phyloP scores from a whole-genome alignment of 2,329 filamentous ascomycete species.

The Juglanconis juglandina region DNA sequence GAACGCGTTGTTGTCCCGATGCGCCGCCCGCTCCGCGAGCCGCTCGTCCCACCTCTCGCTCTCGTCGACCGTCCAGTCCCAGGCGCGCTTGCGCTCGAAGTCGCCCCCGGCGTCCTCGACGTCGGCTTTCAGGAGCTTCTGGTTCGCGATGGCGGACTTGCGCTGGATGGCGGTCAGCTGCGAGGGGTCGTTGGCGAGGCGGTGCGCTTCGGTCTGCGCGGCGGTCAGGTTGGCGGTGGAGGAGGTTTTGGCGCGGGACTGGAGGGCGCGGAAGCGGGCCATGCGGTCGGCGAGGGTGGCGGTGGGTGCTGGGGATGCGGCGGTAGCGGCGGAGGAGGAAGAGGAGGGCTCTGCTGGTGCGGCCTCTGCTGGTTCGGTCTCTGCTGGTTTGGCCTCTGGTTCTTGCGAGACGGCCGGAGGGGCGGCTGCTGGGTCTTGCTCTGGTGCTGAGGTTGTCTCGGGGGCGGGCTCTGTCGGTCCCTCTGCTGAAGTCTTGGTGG shows the following conservation, averaged over 20 bases:
- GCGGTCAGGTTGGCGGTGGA: slow-evolving; percentile 76
- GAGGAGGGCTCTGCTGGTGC: background rate
- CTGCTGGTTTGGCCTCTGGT: background rate
- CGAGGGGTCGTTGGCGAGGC: slow-evolving; percentile 71
- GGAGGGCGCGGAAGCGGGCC: slow-evolving; percentile 82
- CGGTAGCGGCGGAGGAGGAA: background rate
- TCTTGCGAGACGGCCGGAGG: background rate
- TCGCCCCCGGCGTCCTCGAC: slow-evolving; percentile 81
- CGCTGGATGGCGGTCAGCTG: slow-evolving; percentile 77
- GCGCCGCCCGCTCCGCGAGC: slow-evolving; percentile 77
- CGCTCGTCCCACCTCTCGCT: slow-evolving; percentile 91
- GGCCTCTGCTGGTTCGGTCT: slow-evolving; percentile 6
- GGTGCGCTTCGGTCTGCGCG: slow-evolving; percentile 77
- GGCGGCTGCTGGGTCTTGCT: background rate
- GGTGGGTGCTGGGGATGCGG: slow-evolving; percentile 28
- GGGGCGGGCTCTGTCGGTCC: background rate
- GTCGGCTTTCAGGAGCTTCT: slow-evolving; percentile 91
- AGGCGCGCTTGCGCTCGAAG: slow-evolving; percentile 95
- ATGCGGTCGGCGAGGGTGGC: slow-evolving; percentile 61
- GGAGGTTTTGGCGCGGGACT: slow-evolving; percentile 73
- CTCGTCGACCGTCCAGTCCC: slow-evolving; percentile 98
- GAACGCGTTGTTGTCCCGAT: slow-evolving; percentile 83
- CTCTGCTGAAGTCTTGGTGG: background rate
- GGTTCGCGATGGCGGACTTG: slow-evolving; percentile 80
- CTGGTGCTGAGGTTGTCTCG: slow-evolving; percentile 7